Evolutionary conservation across 192 early-diverging fungal species (phyloP), one percentile per base, ranked within the genome.

Genomic region (Phycomyces blakesleeanus): DNA sequence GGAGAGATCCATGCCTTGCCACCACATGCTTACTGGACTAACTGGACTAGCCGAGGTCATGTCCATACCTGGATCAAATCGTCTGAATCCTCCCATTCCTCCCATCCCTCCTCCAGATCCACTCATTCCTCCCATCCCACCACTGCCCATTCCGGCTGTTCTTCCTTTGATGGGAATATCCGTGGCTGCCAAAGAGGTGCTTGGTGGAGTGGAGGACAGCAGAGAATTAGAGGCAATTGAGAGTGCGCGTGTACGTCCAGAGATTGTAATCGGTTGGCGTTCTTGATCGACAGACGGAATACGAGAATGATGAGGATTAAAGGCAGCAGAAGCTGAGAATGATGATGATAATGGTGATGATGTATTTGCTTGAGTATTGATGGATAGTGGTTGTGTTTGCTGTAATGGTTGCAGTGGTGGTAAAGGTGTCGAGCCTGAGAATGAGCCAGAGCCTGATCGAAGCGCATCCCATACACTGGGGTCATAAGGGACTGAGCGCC

Each of bases 401-500:
- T n/a, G 26, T 15, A 20, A 8, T 50, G 42, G 26, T 49, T n/a
- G 5, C 41, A 16, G 6, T 37, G 50, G 20, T 16, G 5, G 50
- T 6, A 16, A 11, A 16, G 49, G 15, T 10, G 25, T 11, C 2
- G 47, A 22, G 21, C 40, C 6, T n/a, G 22, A 39, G 20, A 47
- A 6, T 26, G 64, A 34, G n/a, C 40, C 39, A 50, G 64, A 34
- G n/a, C 40, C 39, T 16, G 64, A 47, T 26, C 64, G 56, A 29
- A 64, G 42, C 10, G 62, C 55, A 14, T 53, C 55, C 37, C 63
- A 56, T 7, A 64, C 65, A 26, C 51, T 51, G 0, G 66, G 55
- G 25, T 73, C 60, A 44, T 73, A 73, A 12, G 72, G 72, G 3
- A 73, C 57, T 5, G 72, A 67, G n/a, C 66, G 53, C 65, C 64